Conservation (phyloP, 1,284 basidiomycete genomes). For the Ceratobasidium sp. region DNA sequence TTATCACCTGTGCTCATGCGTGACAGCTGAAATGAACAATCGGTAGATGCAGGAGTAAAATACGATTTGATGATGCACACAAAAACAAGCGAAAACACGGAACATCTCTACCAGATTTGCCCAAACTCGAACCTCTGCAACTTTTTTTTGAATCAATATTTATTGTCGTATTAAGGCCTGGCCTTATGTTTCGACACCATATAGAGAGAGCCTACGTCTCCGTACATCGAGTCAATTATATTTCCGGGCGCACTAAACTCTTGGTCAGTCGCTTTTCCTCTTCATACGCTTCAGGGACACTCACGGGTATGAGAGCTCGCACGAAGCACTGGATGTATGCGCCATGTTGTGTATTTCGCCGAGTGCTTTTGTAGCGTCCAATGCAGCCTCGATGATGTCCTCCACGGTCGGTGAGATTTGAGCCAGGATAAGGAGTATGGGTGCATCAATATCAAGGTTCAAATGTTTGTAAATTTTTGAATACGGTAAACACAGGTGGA, state of each 20-base stretch:
- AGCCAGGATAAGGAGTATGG: slow-evolving; percentile 84
- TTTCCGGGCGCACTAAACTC: slow-evolving; percentile 73
- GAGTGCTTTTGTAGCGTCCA: slow-evolving; percentile 77
- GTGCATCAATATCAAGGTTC: slow-evolving; percentile 61
- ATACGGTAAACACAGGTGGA: slow-evolving; percentile 47
- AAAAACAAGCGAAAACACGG: background rate
- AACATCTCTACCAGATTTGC: too few relatives aligned
- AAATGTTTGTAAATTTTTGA: background rate
- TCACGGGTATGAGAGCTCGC: slow-evolving; percentile 74
- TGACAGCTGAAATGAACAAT: background rate
- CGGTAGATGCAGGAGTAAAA: background rate
- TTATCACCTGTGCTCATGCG: too few relatives aligned
- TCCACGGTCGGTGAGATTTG: slow-evolving; percentile 80
- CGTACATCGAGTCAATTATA: slow-evolving; percentile 82
- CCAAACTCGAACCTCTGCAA: too few relatives aligned
- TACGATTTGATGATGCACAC: background rate
- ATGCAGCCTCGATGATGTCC: slow-evolving; percentile 81
- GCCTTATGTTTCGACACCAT: too few relatives aligned
- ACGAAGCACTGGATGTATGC: slow-evolving; percentile 74
- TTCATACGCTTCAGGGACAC: slow-evolving; percentile 51
- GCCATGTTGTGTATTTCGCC: slow-evolving; percentile 68
- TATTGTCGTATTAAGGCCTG: too few relatives aligned
- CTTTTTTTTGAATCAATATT: too few relatives aligned
- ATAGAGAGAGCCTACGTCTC: too few relatives aligned
- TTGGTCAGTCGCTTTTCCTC: slow-evolving; percentile 42